A percentile compares a stretch with the other conserved stretches of the same genome.
phyloP scores from a whole-genome alignment of 768 basidiomycete species.

The Mycena rebaudengoi region DNA sequence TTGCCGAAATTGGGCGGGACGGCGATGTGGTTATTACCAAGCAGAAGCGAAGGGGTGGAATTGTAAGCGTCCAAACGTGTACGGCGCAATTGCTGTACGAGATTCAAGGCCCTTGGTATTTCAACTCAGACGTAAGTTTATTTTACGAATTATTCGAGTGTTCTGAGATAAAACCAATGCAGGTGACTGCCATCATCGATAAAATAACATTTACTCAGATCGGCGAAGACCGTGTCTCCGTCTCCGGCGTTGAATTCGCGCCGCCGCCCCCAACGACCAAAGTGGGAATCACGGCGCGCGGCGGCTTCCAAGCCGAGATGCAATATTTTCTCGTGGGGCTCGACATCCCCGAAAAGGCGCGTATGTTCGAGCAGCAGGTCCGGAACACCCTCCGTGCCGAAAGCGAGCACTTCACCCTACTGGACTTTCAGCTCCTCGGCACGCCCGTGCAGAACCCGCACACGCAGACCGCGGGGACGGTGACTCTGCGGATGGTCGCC shows the following conservation, averaged over 20 bases:
- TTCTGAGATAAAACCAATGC: not conserved
- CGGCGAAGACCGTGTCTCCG: conserved; percentile 19
- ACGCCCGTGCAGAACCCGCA: conserved; percentile 4
- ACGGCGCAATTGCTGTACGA: conserved; percentile 26
- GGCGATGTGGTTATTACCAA: conserved; percentile 27
- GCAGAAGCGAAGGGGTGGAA: conserved; percentile 17
- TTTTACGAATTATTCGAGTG: too few species aligned
- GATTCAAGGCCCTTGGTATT: conserved; percentile 28
- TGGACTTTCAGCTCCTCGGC: conserved; percentile 27
- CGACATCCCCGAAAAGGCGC: conserved; percentile 21
- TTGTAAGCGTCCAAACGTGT: conserved; percentile 24
- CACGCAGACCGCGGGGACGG: conserved; percentile 16
- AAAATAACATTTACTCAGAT: conserved; percentile 21
- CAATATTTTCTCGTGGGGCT: conserved; percentile 25
- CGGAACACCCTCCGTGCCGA: conserved; percentile 8
- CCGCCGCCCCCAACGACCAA: conserved; percentile 28
- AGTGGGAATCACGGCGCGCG: conserved; percentile 23
- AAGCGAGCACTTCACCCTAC: conserved; percentile 3
- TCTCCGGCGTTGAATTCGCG: conserved; percentile 16
- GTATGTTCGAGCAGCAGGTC: conserved; percentile 26
- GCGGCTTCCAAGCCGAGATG: conserved; percentile 26
- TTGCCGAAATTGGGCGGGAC: conserved; percentile 19
- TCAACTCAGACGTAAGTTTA: conserved; percentile 23
- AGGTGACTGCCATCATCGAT: conserved; percentile 27
- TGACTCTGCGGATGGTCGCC: conserved; percentile 20